Percentiles rank a stretch among this genome's conserved stretches.
Evolutionary conservation across 345 rosid species (phyloP).

Genomic region (Pseudoturritis turrita): DNA sequence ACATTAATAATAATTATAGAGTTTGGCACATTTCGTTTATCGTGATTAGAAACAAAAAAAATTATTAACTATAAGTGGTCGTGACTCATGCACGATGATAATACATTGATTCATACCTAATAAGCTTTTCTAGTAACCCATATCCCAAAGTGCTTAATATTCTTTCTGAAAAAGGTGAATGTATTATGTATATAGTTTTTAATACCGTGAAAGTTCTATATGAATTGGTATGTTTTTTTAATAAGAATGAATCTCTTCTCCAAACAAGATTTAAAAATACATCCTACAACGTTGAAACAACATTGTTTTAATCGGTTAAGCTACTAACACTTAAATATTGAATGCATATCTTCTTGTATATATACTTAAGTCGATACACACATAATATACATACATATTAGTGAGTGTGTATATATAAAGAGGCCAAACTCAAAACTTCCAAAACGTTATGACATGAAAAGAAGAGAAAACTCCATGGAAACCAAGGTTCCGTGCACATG

Average conservation of each 20-base stretch:
- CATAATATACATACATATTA: not conserved
- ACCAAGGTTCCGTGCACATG: constrained; percentile 68
- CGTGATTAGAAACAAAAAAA: constrained; percentile 12
- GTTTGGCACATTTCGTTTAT: constrained; percentile 25
- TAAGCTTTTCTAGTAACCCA: constrained; percentile 23
- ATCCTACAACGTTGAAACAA: not conserved
- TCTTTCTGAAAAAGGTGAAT: not conserved
- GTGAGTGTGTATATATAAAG: constrained; percentile 13
- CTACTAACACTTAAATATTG: not conserved
- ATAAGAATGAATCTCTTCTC: not conserved
- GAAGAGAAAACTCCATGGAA: constrained; percentile 51
- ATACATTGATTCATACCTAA: constrained; percentile 30
- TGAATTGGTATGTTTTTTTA: not conserved
- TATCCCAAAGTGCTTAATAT: constrained; percentile 19
- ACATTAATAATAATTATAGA: constrained; percentile 2
- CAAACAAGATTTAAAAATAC: not conserved
- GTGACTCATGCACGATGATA: constrained; percentile 27
- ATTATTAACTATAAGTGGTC: constrained; percentile 27
- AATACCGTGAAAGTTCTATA: not conserved
- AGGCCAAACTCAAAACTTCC: constrained; percentile 52
- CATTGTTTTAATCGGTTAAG: not conserved
- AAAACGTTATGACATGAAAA: constrained; percentile 51
- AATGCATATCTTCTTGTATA: not conserved
- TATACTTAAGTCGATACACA: not conserved
- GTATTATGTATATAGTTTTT: not conserved